Evolutionary conservation across 345 rosid genomes (phyloP), one percentile per base, ranked within the genome.

Genomic region (Citrus reticulata): DNA sequence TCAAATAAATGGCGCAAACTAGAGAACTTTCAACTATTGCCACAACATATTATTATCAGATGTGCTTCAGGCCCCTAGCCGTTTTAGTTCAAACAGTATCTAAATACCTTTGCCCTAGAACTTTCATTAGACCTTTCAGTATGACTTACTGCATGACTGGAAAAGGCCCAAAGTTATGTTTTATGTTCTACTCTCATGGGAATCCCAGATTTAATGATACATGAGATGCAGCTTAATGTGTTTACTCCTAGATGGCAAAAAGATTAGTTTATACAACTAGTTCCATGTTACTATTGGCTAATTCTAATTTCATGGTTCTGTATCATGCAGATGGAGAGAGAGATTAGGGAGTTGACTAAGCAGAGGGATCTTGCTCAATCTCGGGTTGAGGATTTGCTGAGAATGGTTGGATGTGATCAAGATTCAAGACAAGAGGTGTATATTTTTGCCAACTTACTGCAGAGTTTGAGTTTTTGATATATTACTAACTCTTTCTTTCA

Each of bases 331-430:
- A 87, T 96, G 97, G 98, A 91, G 86, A 94, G 87, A 81, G 93
- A 93, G 84, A 91, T 93, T 42, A 88, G 78, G 80, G 98, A 91
- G 68, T 82, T 94, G 85, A 91, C 88, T 29, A 90, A 86, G 87
- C 97, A 93, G 80, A 88, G 97, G 76, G 95, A 96, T 91, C 90
- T 86, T 83, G 94, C 97, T 83, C 92, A 91, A 81, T 90, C 94
- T 75, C 91, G 92, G 51, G 84, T 93, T 61, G 85, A 93, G 82
- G 94, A 96, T 85, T 85, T 94, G 82, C 91, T 91, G 77, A 83
- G 61, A 81, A 80, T 89, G 91, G 85, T 94, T 78, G 89, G 83
- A 67, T 83, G 85, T 77, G 91, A 87, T 74, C 88, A 85, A 87
- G 83, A 83, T 76, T 83, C 92, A 13, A 87, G 85, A 88, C 86